Evolutionary conservation across 2,329 filamentous ascomycete genomes (phyloP), one percentile per base, ranked within the genome.

Genomic region (Aspergillus quadricinctus): DNA sequence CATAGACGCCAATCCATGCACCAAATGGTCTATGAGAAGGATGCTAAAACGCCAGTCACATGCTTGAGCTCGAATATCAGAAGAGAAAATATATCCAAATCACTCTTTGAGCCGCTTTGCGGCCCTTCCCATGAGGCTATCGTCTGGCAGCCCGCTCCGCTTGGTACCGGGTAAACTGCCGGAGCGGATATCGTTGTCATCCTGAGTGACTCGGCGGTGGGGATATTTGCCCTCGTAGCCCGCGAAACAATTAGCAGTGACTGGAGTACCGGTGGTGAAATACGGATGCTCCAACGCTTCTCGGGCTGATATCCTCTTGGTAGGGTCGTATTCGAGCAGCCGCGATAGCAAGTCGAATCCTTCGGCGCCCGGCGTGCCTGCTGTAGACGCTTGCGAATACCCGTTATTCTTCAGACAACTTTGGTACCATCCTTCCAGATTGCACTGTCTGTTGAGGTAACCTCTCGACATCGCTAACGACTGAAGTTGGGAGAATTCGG

Each of bases 121-220:
- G 14, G 81, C 79, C 55, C 80, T 69, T 21, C 77, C 76, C 48
- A 86, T 78, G n/a, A 95, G 69, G 52, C 79, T 82, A 72, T 97
- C 93, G 68, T 97, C 93, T 0, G 88, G 89, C 43, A 96, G 69
- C 0, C 89, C 93, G 61, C 88, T 93, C 57, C 92, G 81, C 77
- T 97, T 97, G 0, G 92, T 96, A 0, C 93, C 94, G 0, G 93
- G 91, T 37, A 97, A 74, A 72, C 91, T 96, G 46, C 88, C 87
- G 0, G 90, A 92, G n/a, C 90, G 82, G 55, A 97, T 97, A 73
- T 97, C 94, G 66, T 96, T 96, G 70, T 97, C 92, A 68, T 99
- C 94, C 66, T 95, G 88, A 65, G 89, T 96, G 43, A 99, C 92
- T 50, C 93, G 84, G 7, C 94, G 83, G 68, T 92, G 87, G 0